Evolutionary conservation across 2,329 filamentous ascomycete species (phyloP), one percentile per base, ranked within the genome.

Genomic region (Alternaria triticina): DNA sequence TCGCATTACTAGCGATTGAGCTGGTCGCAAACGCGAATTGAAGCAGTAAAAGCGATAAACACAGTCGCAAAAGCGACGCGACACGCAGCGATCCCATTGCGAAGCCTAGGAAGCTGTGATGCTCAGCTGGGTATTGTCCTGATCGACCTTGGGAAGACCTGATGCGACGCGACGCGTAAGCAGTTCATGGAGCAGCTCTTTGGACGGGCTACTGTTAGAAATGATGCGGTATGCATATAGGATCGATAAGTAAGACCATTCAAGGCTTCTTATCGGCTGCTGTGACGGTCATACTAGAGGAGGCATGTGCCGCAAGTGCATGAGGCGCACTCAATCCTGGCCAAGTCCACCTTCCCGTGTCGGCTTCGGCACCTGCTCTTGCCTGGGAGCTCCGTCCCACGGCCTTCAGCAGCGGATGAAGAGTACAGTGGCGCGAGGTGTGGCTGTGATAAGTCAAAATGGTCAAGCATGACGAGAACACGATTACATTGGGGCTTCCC

Each of bases 321-420:
- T 66, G 59, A 59, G 58, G 63, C 63, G 58, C 46, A 65, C 59
- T 62, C 64, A 54, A 64, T 55, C 27, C 44, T 40, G 54, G 70
- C 65, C 70, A 67, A 68, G 70, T 62, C 61, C 61, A 50, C 45
- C 43, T 46, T 61, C 44, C 62, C 60, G 56, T 51, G 33, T 27
- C 27, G 33, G 49, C 49, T 33, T 52, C 30, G 49, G 36, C 22
- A 54, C 20, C 40, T 44, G 49, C 22, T 17, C 44, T 40, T 43
- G 57, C 43, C 57, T 57, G 9, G 11, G 20, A 51, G 45, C 23
- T 45, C 36, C 27, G 27, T 47, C 43, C 17, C 22, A 20, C 4
- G 23, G 23, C 40, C 17, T 27, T 46, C 20, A 15, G 57, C 40
- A 22, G 12, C 13, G n/a, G 6, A 12, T n/a, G 30, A 20, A 1